Conservation (phyloP, 208 protist genomes). For the Crithidia brevicula region DNA sequence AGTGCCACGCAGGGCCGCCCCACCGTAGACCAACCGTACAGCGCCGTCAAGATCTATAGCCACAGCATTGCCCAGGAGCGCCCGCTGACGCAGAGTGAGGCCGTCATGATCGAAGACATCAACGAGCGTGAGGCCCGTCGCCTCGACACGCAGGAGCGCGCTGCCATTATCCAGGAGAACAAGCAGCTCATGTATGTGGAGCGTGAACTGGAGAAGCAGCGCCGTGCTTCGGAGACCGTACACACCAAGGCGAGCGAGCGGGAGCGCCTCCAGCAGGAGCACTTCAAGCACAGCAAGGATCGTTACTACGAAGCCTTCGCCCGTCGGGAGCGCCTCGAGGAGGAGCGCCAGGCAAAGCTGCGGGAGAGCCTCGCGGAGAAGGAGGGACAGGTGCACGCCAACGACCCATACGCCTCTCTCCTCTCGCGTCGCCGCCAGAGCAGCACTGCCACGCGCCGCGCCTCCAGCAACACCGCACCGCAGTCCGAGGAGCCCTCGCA, state of each 20-base stretch:
- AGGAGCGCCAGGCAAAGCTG: constrained; percentile 31
- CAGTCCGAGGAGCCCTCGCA: neutral
- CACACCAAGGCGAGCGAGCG: constrained; percentile 36
- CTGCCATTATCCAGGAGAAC: constrained; percentile 36
- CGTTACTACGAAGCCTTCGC: constrained; percentile 31
- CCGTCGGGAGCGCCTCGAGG: constrained; percentile 33
- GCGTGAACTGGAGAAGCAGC: constrained; percentile 38
- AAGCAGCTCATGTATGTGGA: constrained; percentile 44
- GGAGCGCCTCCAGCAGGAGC: constrained; percentile 29
- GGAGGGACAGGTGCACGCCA: constrained; percentile 14
- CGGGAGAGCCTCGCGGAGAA: constrained; percentile 36
- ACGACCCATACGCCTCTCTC: constrained; percentile 34
- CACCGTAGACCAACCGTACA: constrained; percentile 21
- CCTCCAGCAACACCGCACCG: constrained; percentile 3
- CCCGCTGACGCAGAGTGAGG: constrained; percentile 39
- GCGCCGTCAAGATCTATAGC: constrained; percentile 57
- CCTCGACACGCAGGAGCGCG: constrained; percentile 45
- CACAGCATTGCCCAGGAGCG: constrained; percentile 46
- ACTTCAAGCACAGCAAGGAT: constrained; percentile 32
- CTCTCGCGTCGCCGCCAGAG: constrained; percentile 28
- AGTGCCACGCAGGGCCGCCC: constrained; percentile 13
- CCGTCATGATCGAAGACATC: constrained; percentile 55
- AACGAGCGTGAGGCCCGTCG: constrained; percentile 56
- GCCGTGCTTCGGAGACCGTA: constrained; percentile 18
- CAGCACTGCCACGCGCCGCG: neutral